Base-by-base conservation (phyloP, 2,329 filamentous ascomycete genomes). In the Diaporthe sp. region DNA sequence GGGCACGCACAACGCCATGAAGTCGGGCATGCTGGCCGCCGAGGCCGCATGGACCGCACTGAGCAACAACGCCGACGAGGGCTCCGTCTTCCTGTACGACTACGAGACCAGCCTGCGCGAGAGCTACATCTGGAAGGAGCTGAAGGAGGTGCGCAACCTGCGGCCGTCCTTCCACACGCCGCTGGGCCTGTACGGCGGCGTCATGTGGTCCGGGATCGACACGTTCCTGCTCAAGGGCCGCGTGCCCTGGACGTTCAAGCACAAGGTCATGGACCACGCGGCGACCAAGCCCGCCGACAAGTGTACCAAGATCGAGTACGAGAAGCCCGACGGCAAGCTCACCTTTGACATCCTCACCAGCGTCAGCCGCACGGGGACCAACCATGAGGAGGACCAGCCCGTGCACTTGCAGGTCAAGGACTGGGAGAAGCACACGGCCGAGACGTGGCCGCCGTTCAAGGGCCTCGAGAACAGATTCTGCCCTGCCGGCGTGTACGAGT, bases 321-420 rank as follows among this genome's bases (percentile, higher is more conserved):
- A 95, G 73, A 99, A 98, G 87, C 97, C 97, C 1, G 97, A 99
- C 83, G 95, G 95, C 79, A 94, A 97, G 86, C 93, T 99, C 83
- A 95, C 92, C 78, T 99, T 99, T 82, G 97, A 99, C 83, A 98
- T 99, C 79, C 86, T 99, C 82, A 99, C 97, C 2, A 97, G 94
- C 81, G 97, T 99, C 19, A 97, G 94, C 79, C 92, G 97, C 75
- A 98, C 97, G 7, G 97, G 97, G 53, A 99, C 97, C 44, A 98
- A 98, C 86, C 97, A 99, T 85, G 97, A 98, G 85, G 97, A 99
- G 86, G 97, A 99, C 84, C 96, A 99, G 86, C 97, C 97, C 0
- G 95, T 98, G 70, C 97, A 99, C 85, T 87, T 99, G 80, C 95
- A 98, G 85, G 96, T 99, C 79, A 91, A 94, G 84, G 95, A 99